Percentiles rank a stretch among this genome's conserved stretches.
Evolutionary conservation across 2,329 filamentous ascomycete genomes (phyloP).

Genomic region (Claviceps monticola): DNA sequence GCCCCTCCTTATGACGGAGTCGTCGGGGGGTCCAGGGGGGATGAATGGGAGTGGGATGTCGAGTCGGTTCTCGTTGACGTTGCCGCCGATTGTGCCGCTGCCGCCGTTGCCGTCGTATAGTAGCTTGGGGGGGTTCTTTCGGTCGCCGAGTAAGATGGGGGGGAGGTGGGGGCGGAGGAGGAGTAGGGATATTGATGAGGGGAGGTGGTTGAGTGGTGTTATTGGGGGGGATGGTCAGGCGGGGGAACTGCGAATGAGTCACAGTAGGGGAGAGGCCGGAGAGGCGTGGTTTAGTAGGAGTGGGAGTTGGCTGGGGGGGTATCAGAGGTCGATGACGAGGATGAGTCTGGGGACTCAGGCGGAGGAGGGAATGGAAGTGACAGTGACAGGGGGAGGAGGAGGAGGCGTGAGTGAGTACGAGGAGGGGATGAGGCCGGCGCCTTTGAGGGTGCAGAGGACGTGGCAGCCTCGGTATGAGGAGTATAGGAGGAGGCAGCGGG

Average conservation of each 20-base stretch:
- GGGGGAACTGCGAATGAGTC: not conserved
- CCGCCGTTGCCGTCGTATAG: conserved; percentile 21
- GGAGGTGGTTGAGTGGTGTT: conserved; percentile 20
- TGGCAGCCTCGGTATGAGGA: conserved; percentile 5
- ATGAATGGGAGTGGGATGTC: conserved; percentile 9
- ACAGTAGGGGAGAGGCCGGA: not conserved
- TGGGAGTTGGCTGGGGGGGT: conserved; percentile 18
- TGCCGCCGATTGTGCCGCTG: conserved; percentile 15
- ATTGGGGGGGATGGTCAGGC: not conserved
- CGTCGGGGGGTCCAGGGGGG: not conserved
- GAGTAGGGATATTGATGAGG: not conserved
- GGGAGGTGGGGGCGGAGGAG: not conserved
- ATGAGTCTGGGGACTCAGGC: conserved; percentile 13
- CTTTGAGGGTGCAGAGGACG: conserved; percentile 1
- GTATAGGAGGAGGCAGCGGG: conserved; percentile 4
- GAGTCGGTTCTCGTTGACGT: conserved; percentile 17
- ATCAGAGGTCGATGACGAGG: conserved; percentile 19
- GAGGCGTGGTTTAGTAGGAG: conserved; percentile 17
- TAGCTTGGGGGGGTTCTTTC: conserved; percentile 14
- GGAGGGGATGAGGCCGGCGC: conserved; percentile 1
- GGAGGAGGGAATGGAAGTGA: conserved; percentile 13
- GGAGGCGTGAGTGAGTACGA: not conserved
- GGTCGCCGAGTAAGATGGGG: conserved; percentile 8
- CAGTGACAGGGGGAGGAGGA: not conserved
- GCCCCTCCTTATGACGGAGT: conserved; percentile 11